Evolutionary conservation across 2,329 filamentous ascomycete genomes (phyloP), one percentile per base, ranked within the genome.

Genomic region (Colletotrichum gloeosporioides): DNA sequence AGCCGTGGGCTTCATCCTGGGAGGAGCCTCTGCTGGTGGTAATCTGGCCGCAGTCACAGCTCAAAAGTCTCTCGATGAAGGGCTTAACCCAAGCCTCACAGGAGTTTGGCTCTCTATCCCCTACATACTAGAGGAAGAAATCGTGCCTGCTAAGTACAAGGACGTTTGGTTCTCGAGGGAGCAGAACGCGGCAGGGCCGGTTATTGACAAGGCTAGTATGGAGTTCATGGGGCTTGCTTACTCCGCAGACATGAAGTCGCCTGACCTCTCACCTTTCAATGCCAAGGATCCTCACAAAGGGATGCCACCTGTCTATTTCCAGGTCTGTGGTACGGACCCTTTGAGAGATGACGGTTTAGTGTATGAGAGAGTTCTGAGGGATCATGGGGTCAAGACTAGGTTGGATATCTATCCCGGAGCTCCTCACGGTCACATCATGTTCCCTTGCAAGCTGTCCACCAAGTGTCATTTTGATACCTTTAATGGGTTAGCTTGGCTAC

Each of bases 271-370:
- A 12, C 83, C 85, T 3, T 79, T 87, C 18, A 81, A 85, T 67
- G 81, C 78, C 55, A 77, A 78, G 55, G 82, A 74, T 2, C 75
- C 77, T 3, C 82, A 86, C 71, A 76, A 77, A 12, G 82, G 78
- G 2, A 80, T 90, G 36, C 88, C 89, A 8, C 84, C 83, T 1
- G 85, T 87, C 1, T 90, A 89, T 79, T 80, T 91, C 0, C 88
- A 90, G 78, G 84, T 90, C 0, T 86, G 84, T 76, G 90, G 89
- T 15, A 75, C 87, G 75, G 90, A 91, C 79, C 86, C 86, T 1
- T 78, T 89, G 5, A 81, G 90, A 5, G 90, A 92, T 73, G 89
- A 91, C 70, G 87, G 83, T 0, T 73, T 91, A 61, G 86, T 91
- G 0, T 91, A 90, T 77, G 89, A 90, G 76, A 80, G 84, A 57